Conservation (phyloP, 257 asterid species). For the Ajuga chamaepitys region DNA sequence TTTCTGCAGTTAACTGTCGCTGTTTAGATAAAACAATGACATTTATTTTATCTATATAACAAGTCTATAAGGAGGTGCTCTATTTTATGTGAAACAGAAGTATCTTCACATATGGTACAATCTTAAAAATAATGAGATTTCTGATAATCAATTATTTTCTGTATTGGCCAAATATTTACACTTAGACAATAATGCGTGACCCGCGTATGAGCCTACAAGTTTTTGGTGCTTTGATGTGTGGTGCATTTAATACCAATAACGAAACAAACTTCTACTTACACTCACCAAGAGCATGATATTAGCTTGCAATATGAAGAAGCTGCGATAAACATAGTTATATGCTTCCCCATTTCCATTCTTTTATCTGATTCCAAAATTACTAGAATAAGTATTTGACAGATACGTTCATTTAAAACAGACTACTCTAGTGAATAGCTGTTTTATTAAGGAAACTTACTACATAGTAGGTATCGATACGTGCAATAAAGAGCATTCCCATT, state of each 20-base stretch:
- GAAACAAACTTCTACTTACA: background rate
- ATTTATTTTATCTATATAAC: background rate
- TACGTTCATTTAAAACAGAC: background rate
- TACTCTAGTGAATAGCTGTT: background rate
- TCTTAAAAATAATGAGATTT: no score
- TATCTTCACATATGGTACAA: no score
- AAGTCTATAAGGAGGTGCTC: background rate
- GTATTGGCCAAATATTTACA: background rate
- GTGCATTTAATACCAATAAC: background rate
- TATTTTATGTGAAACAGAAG: background rate
- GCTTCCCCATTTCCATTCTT: background rate
- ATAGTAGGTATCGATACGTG: background rate
- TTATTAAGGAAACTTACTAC: background rate
- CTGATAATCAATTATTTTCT: background rate
- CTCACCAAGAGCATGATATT: background rate
- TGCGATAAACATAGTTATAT: background rate
- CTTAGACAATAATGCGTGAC: no score
- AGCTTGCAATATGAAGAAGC: background rate
- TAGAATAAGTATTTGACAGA: background rate
- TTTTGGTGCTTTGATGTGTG: background rate
- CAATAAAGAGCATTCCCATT: background rate
- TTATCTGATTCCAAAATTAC: background rate
- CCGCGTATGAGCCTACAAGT: no score
- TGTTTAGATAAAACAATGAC: background rate
- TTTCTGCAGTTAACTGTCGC: background rate